Conservation (phyloP, 345 rosid species). For the Camelina hispida region DNA sequence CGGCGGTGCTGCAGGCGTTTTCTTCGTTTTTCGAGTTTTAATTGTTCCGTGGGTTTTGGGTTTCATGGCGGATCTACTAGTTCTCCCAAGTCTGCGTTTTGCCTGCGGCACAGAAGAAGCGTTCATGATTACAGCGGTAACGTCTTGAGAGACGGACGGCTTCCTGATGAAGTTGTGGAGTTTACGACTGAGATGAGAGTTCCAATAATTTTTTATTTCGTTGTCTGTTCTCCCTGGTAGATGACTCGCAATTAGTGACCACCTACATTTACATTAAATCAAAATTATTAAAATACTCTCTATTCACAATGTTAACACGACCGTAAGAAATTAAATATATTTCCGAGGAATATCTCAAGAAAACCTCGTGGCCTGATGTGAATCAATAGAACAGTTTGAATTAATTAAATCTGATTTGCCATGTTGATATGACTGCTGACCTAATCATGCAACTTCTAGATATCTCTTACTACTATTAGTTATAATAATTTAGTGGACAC, state of each 20-base stretch:
- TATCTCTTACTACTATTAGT: neutral
- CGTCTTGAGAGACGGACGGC: constrained; percentile 33
- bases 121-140: constrained; percentile 23
- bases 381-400: constrained; percentile 16
- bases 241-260: constrained; percentile 74
- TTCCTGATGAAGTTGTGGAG: constrained; percentile 50
- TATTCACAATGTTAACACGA: neutral
- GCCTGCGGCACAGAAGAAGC: constrained; percentile 19
- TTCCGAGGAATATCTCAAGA: neutral
- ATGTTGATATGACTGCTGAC: constrained; percentile 26
- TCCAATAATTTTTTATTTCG: constrained; percentile 83
- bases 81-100: constrained; percentile 43
- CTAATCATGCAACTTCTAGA: constrained; percentile 10
- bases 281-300: neutral
- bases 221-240: constrained; percentile 85
- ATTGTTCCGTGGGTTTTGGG: constrained; percentile 25
- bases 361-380: neutral
- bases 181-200: constrained; percentile 70
- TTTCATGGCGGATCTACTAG: constrained; percentile 45
- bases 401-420: neutral
- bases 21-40: constrained; percentile 29
- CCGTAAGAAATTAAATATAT: neutral
- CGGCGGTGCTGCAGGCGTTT: constrained; percentile 11
- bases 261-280: constrained; percentile 48
- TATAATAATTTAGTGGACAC: neutral